A percentile compares a stretch with the other conserved stretches of the same genome.
Evolutionary conservation across 345 rosid species (phyloP).

Genomic region (Odontarrhena argentea): DNA sequence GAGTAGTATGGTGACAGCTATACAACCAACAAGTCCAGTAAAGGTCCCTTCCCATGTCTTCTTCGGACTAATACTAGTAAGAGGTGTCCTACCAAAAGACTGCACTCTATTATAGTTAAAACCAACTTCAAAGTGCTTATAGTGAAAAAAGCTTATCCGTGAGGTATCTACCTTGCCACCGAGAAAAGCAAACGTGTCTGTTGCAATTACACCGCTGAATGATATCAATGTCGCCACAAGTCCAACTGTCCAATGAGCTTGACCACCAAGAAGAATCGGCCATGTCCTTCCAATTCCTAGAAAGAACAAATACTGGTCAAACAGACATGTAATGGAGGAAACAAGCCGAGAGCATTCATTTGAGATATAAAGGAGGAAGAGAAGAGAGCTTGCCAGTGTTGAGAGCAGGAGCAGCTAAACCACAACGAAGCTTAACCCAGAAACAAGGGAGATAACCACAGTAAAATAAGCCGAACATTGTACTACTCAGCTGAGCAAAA

Average conservation of each 20-base stretch:
- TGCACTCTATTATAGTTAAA: conserved; percentile 38
- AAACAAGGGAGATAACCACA: conserved; percentile 94
- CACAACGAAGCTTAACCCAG: conserved; percentile 92
- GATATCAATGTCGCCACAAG: conserved; percentile 88
- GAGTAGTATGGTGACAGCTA: conserved; percentile 59
- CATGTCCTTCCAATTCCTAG: conserved; percentile 63
- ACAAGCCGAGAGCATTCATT: neutral
- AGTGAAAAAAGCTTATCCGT: neutral
- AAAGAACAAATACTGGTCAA: conserved; percentile 31
- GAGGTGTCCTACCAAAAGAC: conserved; percentile 85
- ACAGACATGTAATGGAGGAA: conserved; percentile 11
- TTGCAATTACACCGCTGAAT: conserved; percentile 78
- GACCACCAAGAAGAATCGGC: conserved; percentile 88
- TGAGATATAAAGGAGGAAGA: conserved; percentile 7
- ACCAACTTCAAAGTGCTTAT: neutral
- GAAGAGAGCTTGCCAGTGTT: conserved; percentile 65
- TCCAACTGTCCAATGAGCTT: conserved; percentile 95
- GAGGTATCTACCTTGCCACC: conserved; percentile 75
- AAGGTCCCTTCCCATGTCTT: conserved; percentile 97
- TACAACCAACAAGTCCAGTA: conserved; percentile 81
- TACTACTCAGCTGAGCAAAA: conserved; percentile 87
- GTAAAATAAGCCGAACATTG: conserved; percentile 87
- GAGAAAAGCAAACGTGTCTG: conserved; percentile 87
- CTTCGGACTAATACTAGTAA: conserved; percentile 83
- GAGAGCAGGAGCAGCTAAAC: conserved; percentile 76